Conservation (phyloP, 2,329 filamentous ascomycete species). For the Colletotrichum scovillei region DNA sequence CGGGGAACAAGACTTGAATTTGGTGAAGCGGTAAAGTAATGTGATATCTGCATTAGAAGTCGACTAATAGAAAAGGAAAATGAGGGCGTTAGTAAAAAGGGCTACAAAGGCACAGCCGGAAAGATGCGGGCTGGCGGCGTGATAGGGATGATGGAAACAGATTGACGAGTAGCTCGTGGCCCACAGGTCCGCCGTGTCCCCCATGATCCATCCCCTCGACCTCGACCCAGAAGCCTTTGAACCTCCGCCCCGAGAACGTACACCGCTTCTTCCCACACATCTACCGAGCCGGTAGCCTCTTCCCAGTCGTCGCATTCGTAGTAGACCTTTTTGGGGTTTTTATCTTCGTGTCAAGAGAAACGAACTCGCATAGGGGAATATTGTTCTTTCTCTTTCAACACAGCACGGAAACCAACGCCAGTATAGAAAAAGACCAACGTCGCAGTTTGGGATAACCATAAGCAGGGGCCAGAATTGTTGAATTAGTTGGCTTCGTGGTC, state of each 20-base stretch:
- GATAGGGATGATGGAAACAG: slow-evolving; percentile 29
- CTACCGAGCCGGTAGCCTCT: slow-evolving; percentile 34
- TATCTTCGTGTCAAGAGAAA: slow-evolving; percentile 49
- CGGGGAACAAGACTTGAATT: neutral
- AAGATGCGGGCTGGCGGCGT: slow-evolving; percentile 29
- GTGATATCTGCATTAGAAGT: slow-evolving; percentile 74
- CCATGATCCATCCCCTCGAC: neutral
- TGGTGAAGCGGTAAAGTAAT: slow-evolving; percentile 50
- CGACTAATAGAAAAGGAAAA: slow-evolving; percentile 66
- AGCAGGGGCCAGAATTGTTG: slow-evolving; percentile 34
- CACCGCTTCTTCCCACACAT: slow-evolving; percentile 32
- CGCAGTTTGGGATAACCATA: slow-evolving; percentile 47
- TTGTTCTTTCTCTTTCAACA: slow-evolving; percentile 56
- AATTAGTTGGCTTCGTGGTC: slow-evolving; percentile 63
- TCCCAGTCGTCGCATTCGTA: slow-evolving; percentile 36
- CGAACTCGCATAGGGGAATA: slow-evolving; percentile 55
- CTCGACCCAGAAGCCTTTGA: slow-evolving; percentile 19
- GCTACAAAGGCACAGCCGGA: slow-evolving; percentile 37
- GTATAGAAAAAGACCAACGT: slow-evolving; percentile 58
- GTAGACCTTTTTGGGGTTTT: slow-evolving; percentile 41
- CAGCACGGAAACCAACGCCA: slow-evolving; percentile 60
- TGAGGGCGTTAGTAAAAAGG: slow-evolving; percentile 40
- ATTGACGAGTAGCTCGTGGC: slow-evolving; percentile 21
- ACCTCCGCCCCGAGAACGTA: slow-evolving; percentile 15
- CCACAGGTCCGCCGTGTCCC: neutral